Conservation (phyloP, 768 basidiomycete genomes). For the Mycena amicta region DNA sequence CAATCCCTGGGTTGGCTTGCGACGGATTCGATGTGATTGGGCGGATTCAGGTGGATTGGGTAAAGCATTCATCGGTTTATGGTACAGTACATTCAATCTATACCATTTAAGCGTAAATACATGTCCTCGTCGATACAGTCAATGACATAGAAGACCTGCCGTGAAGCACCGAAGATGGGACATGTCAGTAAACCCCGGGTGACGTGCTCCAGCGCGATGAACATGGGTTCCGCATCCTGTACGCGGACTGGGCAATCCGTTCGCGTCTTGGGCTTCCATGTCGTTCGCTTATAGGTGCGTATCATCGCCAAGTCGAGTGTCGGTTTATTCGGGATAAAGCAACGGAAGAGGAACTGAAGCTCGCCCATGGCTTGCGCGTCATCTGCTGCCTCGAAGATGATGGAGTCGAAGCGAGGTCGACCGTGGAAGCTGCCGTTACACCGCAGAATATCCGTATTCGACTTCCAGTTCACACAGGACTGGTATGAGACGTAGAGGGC, state of each 20-base stretch:
- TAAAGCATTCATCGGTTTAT: not conserved
- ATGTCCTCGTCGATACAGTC: constrained; percentile 4
- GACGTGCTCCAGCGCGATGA: not conserved
- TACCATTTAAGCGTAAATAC: not conserved
- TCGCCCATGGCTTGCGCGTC: not conserved
- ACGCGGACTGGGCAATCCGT: not conserved
- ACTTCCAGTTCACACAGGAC: constrained; percentile 28
- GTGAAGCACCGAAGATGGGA: not conserved
- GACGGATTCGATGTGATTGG: not conserved
- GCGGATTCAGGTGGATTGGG: not conserved
- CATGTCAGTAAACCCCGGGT: not conserved
- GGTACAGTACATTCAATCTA: not conserved
- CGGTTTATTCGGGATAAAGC: not conserved
- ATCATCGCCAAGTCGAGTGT: not conserved
- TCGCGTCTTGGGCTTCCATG: not conserved
- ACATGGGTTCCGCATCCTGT: no score
- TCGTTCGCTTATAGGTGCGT: not conserved
- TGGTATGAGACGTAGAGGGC: constrained; percentile 26
- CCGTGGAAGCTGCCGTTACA: constrained; percentile 29
- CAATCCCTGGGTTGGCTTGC: not conserved
- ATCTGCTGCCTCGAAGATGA: constrained; percentile 22
- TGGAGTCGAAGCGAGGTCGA: constrained; percentile 23
- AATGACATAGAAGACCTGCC: not conserved
- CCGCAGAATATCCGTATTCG: constrained; percentile 26
- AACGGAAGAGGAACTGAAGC: not conserved